Evolutionary conservation across 352 stramenopile species (phyloP).

Genomic region (Globisporangium irregulare): DNA sequence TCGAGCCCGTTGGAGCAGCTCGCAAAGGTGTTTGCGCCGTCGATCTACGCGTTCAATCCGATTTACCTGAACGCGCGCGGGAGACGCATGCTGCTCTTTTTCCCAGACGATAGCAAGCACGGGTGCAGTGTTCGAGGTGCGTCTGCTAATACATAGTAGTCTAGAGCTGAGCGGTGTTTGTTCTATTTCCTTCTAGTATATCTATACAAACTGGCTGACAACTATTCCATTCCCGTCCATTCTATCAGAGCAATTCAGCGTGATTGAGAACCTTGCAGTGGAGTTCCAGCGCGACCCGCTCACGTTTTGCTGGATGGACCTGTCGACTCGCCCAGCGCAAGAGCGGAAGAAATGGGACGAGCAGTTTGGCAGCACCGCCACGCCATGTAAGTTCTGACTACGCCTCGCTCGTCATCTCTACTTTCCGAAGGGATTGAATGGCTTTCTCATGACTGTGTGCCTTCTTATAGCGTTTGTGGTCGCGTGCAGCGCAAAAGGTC

Average conservation of each 20-base stretch:
- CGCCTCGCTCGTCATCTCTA: not conserved
- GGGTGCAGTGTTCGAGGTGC: slow-evolving; percentile 56
- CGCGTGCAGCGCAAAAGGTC: slow-evolving; percentile 52
- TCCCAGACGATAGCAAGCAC: slow-evolving; percentile 42
- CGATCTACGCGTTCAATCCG: slow-evolving; percentile 59
- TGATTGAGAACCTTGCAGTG: slow-evolving; percentile 59
- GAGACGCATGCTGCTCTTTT: slow-evolving; percentile 59
- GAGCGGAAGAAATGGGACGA: slow-evolving; percentile 42
- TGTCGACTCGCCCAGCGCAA: slow-evolving; percentile 25
- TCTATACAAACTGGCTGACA: not conserved
- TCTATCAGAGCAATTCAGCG: slow-evolving; percentile 61
- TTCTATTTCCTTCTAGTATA: too few species aligned
- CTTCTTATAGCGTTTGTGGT: slow-evolving; percentile 49
- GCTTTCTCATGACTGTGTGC: not conserved
- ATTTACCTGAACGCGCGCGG: slow-evolving; percentile 63
- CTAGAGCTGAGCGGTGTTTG: too few species aligned
- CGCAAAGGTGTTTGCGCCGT: slow-evolving; percentile 69
- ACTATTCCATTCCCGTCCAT: not conserved
- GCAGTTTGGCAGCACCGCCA: slow-evolving; percentile 31
- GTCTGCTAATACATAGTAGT: not conserved
- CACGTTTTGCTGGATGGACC: slow-evolving; percentile 77
- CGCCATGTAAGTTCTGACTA: slow-evolving; percentile 28
- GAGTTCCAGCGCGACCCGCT: slow-evolving; percentile 74
- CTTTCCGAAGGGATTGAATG: not conserved
- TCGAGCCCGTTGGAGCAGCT: slow-evolving; percentile 45